Evolutionary conservation across 495 filamentous ascomycete genomes (phyloP).

Genomic region (Cairneyella variabilis): DNA sequence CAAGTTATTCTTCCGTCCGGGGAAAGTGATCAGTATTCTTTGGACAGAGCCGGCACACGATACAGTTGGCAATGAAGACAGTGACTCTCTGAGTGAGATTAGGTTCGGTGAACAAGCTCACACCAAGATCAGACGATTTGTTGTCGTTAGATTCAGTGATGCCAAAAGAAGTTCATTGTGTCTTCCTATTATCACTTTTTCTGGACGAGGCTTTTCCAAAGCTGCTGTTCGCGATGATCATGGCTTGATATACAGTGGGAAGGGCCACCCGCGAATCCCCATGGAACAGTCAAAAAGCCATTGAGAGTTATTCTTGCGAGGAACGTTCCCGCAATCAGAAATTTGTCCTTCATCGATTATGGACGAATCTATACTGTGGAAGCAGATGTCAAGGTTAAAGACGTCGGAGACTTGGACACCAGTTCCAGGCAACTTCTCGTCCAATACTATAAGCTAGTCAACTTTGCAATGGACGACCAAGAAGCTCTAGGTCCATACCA

Average conservation of each 20-base stretch:
- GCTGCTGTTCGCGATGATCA: constrained; percentile 13
- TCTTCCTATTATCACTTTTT: constrained; percentile 18
- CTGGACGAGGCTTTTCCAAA: constrained; percentile 11
- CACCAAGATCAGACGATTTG: constrained; percentile 22
- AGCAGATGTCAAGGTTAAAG: constrained; percentile 21
- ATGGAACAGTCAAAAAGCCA: background rate
- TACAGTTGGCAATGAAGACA: constrained; percentile 6
- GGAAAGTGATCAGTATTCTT: constrained; percentile 21
- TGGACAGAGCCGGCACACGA: constrained; percentile 15
- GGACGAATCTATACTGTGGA: constrained; percentile 18
- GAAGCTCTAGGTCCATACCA: no score
- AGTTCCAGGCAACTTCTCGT: constrained; percentile 12
- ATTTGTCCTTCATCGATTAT: constrained; percentile 21
- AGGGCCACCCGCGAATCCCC: background rate
- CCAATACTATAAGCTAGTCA: constrained; percentile 11
- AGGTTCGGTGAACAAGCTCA: constrained; percentile 13
- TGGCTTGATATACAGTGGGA: constrained; percentile 19
- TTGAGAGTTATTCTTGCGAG: constrained; percentile 9
- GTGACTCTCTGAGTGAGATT: constrained; percentile 10
- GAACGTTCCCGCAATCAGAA: background rate
- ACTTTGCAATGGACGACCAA: constrained; percentile 3
- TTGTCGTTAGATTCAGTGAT: constrained; percentile 20
- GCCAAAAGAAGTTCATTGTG: constrained; percentile 10
- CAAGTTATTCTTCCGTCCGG: constrained; percentile 16
- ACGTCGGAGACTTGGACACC: constrained; percentile 18